Percentiles rank a stretch among this genome's conserved stretches.
These are phyloP conservation scores for Picocystis salinarum DNA, from an alignment of 139 green algal genomes.

Conservation along the genomic window DNA sequence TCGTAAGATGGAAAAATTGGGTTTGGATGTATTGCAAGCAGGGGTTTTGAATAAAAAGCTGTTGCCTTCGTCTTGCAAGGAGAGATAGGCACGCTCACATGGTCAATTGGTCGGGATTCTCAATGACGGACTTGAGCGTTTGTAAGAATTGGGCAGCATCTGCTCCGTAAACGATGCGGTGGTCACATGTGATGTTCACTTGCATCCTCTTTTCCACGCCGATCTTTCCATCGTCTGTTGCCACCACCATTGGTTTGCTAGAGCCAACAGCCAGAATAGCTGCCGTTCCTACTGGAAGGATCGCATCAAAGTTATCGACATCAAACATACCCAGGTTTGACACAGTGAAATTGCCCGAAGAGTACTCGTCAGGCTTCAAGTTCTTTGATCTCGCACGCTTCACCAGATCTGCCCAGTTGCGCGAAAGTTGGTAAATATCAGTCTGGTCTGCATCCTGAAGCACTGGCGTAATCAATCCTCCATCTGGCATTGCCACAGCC, in stretches of 20 bases:
- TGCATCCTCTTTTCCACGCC: conserved; percentile 15
- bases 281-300: conserved; percentile 63
- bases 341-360: conserved; percentile 87
- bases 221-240: conserved; percentile 38
- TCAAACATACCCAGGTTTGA: conserved; percentile 98
- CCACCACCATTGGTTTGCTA: conserved; percentile 69
- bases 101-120: conserved; percentile 58
- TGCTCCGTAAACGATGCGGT: conserved; percentile 88
- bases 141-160: conserved; percentile 84
- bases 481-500: conserved; percentile 87
- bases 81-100: conserved; percentile 36
- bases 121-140: conserved; percentile 71
- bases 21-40: too few relatives aligned
- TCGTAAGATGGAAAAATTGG: too few relatives aligned
- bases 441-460: conserved; percentile 76
- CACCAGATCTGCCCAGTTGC: conserved; percentile 49
- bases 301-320: conserved; percentile 86
- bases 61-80: too few relatives aligned
- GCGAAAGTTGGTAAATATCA: conserved; percentile 89
- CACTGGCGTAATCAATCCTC: conserved; percentile 94
- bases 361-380: conserved; percentile 61
- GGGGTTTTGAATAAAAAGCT: too few relatives aligned
- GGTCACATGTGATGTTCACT: conserved; percentile 88
- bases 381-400: conserved; percentile 86
- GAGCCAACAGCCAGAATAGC: conserved; percentile 4